Conservation (phyloP, 306 rosid species). For the Myrica gale region DNA sequence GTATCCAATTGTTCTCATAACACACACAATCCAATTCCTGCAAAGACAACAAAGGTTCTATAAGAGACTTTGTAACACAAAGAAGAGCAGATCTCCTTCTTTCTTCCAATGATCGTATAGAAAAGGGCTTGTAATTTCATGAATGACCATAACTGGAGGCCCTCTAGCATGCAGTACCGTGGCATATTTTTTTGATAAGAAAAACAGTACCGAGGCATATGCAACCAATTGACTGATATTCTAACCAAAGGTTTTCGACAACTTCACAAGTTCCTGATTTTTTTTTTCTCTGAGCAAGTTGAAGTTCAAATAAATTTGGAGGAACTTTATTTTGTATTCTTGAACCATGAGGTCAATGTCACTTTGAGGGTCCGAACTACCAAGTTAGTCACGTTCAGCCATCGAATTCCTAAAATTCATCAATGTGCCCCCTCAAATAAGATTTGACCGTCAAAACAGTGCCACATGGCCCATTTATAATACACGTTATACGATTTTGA, state of each 20-base stretch:
- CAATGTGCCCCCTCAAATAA: too few species aligned
- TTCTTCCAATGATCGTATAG: neutral
- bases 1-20: constrained; percentile 42
- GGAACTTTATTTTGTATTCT: too few species aligned
- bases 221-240: neutral
- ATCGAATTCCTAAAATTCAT: too few species aligned
- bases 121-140: neutral
- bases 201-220: neutral
- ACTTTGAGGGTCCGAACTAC: too few species aligned
- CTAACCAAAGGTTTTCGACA: neutral
- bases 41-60: constrained; percentile 8
- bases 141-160: neutral
- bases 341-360: too few species aligned
- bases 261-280: neutral
- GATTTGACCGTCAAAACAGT: too few species aligned
- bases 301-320: too few species aligned
- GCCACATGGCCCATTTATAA: too few species aligned
- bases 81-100: neutral
- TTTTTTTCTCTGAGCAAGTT: too few species aligned
- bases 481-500: too few species aligned
- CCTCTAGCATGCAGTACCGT: neutral
- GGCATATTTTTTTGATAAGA: too few species aligned
- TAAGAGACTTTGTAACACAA: neutral
- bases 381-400: too few species aligned
- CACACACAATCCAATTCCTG: constrained; percentile 53